Percentiles rank a stretch among this genome's conserved stretches.
Conservation (phyloP, 495 filamentous ascomycete genomes). For the Chaetomium cochliodes region DNA sequence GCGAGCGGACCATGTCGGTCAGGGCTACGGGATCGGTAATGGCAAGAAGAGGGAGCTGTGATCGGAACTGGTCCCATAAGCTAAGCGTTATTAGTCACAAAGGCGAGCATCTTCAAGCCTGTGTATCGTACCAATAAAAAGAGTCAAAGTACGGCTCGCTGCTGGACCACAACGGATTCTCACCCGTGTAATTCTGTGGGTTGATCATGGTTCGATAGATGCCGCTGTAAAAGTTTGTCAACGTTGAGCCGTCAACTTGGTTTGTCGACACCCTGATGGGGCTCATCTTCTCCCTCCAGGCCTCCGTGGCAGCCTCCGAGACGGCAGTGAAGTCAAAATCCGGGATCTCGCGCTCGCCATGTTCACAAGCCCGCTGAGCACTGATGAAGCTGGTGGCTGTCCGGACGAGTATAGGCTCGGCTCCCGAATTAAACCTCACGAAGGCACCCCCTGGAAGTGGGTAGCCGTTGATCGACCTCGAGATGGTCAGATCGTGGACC, state of each 20-base stretch:
- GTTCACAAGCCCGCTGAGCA: slow-evolving; percentile 61
- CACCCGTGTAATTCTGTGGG: slow-evolving; percentile 76
- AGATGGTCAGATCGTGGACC: slow-evolving; percentile 56
- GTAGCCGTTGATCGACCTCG: slow-evolving; percentile 60
- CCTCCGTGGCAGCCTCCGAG: slow-evolving; percentile 50
- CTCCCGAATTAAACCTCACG: slow-evolving; percentile 37
- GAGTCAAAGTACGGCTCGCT: slow-evolving; percentile 77
- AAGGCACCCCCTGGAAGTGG: slow-evolving; percentile 69
- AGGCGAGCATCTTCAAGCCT: slow-evolving; percentile 5
- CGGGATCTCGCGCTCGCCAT: slow-evolving; percentile 67
- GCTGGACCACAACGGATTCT: slow-evolving; percentile 72
- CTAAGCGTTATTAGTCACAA: slow-evolving; percentile 14
- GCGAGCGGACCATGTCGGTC: slow-evolving; percentile 63
- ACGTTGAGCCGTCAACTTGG: slow-evolving; percentile 52
- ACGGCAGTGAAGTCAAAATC: slow-evolving; percentile 62
- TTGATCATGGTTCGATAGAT: slow-evolving; percentile 70
- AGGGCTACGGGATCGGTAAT: slow-evolving; percentile 64
- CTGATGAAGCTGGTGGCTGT: slow-evolving; percentile 73
- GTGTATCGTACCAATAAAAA: slow-evolving; percentile 61
- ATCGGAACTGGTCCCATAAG: slow-evolving; percentile 73
- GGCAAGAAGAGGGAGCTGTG: slow-evolving; percentile 68
- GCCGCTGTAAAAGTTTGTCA: slow-evolving; percentile 68
- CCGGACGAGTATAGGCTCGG: slow-evolving; percentile 56
- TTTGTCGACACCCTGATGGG: slow-evolving; percentile 56
- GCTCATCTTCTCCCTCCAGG: slow-evolving; percentile 64